Evolutionary conservation across 345 rosid species (phyloP).

Genomic region (Brassica napus): Da-Ae NC_063451.1:8248001-8248500

Average conservation of each 20-base stretch:
- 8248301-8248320: not conserved
- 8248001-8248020: too few relatives aligned
- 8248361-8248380: not conserved
- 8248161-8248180: not conserved
- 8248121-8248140: not conserved
- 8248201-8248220: too few relatives aligned
- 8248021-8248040: too few relatives aligned
- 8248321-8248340: not conserved
- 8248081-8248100: too few relatives aligned
- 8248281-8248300: too few relatives aligned
- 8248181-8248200: not conserved
- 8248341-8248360: not conserved
- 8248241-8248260: too few relatives aligned
- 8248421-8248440: not conserved
- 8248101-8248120: too few relatives aligned
- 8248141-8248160: not conserved
- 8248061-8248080: too few relatives aligned
- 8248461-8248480: not conserved
- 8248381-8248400: not conserved
- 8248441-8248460: not conserved
- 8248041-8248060: too few relatives aligned
- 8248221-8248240: too few relatives aligned
- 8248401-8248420: not conserved
- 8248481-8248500: not conserved
- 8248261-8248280: too few relatives aligned